Evolutionary conservation across 768 basidiomycete species (phyloP), one percentile per base, ranked within the genome.

Genomic region (Naematelia encephala): DNA sequence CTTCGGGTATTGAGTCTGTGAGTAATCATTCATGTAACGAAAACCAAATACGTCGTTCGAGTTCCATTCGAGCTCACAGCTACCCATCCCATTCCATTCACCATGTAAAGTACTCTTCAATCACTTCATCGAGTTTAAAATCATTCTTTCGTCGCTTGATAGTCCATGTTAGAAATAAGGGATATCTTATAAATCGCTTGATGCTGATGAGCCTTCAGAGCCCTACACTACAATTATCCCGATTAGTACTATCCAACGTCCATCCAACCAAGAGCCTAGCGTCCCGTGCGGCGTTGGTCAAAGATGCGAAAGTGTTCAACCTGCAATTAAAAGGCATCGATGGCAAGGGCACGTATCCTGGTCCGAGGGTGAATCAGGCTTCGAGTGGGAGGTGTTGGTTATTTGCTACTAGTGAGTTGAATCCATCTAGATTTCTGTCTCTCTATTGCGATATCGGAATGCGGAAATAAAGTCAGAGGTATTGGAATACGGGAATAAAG

Each of bases 311-410:
- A 46, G 82, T 93, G 53, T 96, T 93, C 82, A 93, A 91, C 76
- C 82, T 85, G 65, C 80, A 84, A 61, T 71, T 96, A 19, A 74
- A 71, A 48, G 74, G 74, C 4, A 27, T 70, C 30, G 70, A 60
- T 0, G 39, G 59, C 23, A 70, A 72, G 21, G 87, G 86, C 55
- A 87, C 87, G 79, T 88, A 89, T 81, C 86, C 90, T 1, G 84
- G 82, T 1, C 91, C 91, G 10, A 80, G 92, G 63, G 92, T 90
- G 12, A 84, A 87, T 77, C 91, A 94, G 83, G 88, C 86, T 79
- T 85, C 82, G 72, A 89, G 87, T 57, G 93, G 93, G 0, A 81
- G 93, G 48, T 98, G 93, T 80, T 98, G 94, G 93, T 81, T 96
- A 5, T 97, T 97, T 75, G 89, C 92, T 1, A 89, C 90, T 5